Conservation (phyloP, 2,329 filamentous ascomycete genomes). For the Fusarium chaquense region DNA sequence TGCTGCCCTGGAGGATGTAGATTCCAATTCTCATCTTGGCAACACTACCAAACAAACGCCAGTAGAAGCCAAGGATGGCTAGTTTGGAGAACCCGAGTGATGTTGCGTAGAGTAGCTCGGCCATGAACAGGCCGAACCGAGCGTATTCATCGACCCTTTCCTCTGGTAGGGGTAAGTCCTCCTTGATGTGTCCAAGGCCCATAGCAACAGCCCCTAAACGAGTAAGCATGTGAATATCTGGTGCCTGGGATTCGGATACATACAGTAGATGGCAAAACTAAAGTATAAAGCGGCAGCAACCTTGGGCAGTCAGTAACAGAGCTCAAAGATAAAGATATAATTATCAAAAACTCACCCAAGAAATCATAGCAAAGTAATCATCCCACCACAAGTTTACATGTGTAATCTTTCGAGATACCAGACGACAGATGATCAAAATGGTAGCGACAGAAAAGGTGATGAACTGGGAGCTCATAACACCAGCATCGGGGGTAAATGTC, state of each 20-base stretch:
- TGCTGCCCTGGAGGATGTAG: slow-evolving; percentile 28
- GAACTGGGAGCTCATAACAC: slow-evolving; percentile 27
- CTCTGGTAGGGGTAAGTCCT: slow-evolving; percentile 15
- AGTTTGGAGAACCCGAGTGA: slow-evolving; percentile 36
- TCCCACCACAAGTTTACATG: slow-evolving; percentile 29
- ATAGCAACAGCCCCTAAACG: slow-evolving; percentile 21
- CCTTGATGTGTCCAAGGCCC: slow-evolving; percentile 27
- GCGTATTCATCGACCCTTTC: slow-evolving; percentile 30
- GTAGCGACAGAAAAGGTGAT: slow-evolving; percentile 28
- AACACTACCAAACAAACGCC: slow-evolving; percentile 33
- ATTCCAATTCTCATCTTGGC: slow-evolving; percentile 31
- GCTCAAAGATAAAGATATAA: background rate
- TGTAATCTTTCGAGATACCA: slow-evolving; percentile 29
- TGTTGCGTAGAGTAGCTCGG: slow-evolving; percentile 30
- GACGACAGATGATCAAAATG: slow-evolving; percentile 18
- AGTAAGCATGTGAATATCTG: background rate
- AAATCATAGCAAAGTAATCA: slow-evolving; percentile 25
- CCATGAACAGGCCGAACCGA: slow-evolving; percentile 30
- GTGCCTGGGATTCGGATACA: background rate
- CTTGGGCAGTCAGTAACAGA: slow-evolving; percentile 1
- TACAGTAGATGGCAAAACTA: slow-evolving; percentile 32
- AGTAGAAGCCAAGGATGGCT: slow-evolving; percentile 34
- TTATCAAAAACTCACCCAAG: slow-evolving; percentile 18
- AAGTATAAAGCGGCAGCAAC: slow-evolving; percentile 25
- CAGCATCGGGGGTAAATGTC: slow-evolving; percentile 19